Percentiles rank a stretch among this genome's conserved stretches.
Conservation (phyloP, 2,329 filamentous ascomycete species). For the Sporothrix schenckii region DNA sequence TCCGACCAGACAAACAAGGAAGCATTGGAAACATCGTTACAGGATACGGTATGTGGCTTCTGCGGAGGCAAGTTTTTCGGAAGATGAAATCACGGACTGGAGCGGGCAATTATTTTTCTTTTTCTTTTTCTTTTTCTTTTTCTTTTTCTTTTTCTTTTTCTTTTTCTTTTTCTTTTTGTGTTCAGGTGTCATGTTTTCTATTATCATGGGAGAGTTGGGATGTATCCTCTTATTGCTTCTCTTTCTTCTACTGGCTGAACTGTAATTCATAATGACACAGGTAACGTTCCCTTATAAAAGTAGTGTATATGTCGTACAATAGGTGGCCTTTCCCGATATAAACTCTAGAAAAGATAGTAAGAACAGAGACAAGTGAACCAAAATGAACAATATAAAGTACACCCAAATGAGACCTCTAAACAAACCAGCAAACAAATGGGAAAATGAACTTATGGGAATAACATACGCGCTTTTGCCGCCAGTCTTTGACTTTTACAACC, state of each 20-base stretch:
- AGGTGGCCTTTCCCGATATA: not conserved
- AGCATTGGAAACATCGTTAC: constrained; percentile 33
- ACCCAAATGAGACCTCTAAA: constrained; percentile 8
- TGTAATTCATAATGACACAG: no score
- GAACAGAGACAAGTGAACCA: not conserved
- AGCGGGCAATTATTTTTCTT: no score
- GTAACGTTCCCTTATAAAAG: not conserved
- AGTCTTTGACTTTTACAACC: constrained; percentile 1
- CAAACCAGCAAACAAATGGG: not conserved
- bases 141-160: not conserved
- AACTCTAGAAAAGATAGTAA: not conserved
- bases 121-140: not conserved
- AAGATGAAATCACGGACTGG: constrained; percentile 26
- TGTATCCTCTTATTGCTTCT: not conserved
- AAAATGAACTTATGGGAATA: not conserved
- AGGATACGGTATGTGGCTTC: constrained; percentile 41
- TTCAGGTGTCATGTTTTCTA: not conserved
- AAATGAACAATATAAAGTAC: constrained; percentile 7
- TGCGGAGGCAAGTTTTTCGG: constrained; percentile 47
- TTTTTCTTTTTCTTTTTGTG: not conserved
- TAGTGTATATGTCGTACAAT: constrained; percentile 20
- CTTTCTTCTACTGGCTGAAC: not conserved
- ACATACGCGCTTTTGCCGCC: not conserved
- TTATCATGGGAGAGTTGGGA: no score
- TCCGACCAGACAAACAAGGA: constrained; percentile 33